These are phyloP conservation scores for Epipyxis sp. DNA, from an alignment of 108 stramenopile genomes.

Conservation along the genomic window DNA sequence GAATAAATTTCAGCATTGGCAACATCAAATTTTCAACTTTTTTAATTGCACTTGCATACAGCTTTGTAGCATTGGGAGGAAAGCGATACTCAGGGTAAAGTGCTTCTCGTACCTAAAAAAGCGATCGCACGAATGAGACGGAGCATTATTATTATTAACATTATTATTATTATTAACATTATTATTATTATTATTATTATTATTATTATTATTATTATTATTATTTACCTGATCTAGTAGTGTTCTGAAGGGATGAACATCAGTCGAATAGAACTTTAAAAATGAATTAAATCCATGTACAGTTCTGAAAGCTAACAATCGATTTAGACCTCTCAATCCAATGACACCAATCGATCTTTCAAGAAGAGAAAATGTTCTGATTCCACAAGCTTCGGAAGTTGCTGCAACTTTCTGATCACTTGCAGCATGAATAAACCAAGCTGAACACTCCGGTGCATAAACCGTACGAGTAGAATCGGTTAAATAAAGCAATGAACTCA, in stretches of 20 bases:
- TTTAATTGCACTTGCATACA: conserved; percentile 52
- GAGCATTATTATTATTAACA: not conserved
- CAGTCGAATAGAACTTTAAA: conserved; percentile 49
- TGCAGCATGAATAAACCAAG: conserved; percentile 33
- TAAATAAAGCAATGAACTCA: conserved; percentile 51
- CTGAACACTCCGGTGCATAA: conserved; percentile 47
- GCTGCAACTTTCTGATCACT: not conserved
- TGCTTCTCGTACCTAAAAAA: conserved; percentile 8
- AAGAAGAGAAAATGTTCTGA: conserved; percentile 43
- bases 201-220: too few relatives aligned
- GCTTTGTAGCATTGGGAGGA: conserved; percentile 39
- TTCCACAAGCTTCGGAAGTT: conserved; percentile 40
- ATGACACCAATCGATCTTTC: conserved; percentile 54
- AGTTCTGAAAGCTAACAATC: conserved; percentile 56
- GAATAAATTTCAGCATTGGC: conserved; percentile 56
- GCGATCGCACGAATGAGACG: not conserved
- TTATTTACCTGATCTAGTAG: conserved; percentile 15
- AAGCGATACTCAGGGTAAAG: conserved; percentile 50
- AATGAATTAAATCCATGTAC: conserved; percentile 56
- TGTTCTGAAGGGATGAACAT: conserved; percentile 34
- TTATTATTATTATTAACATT: too few relatives aligned
- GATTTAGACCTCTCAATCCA: conserved; percentile 59
- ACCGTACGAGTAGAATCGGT: conserved; percentile 53
- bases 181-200: too few relatives aligned
- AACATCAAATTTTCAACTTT: conserved; percentile 60